These are phyloP conservation scores for Hordeum vulgare DNA, from an alignment of 176 grass and related monocot species.

Conservation along the genomic window MorexV3_pseudomolecules_assembly NC_058520.1:527864762-527865261, in stretches of 20 bases:
- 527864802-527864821: not conserved
- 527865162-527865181: too few relatives aligned
- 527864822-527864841: not conserved
- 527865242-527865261: slow-evolving; percentile 24
- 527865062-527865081: slow-evolving; percentile 24
- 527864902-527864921: not conserved
- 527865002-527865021: slow-evolving; percentile 86
- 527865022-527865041: slow-evolving; percentile 30
- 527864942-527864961: not conserved
- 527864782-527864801: not conserved
- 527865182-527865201: too few relatives aligned
- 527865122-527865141: slow-evolving; percentile 6
- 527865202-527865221: not conserved
- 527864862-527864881: not conserved
- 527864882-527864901: not conserved
- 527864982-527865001: not conserved
- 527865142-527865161: not conserved
- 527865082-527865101: slow-evolving; percentile 20
- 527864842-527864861: not conserved
- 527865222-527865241: too few relatives aligned
- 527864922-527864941: too few relatives aligned
- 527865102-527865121: slow-evolving; percentile 39
- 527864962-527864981: too few relatives aligned
- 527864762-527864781: not conserved
- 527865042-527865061: slow-evolving; percentile 29